A percentile compares a stretch with the other conserved stretches of the same genome.
These are phyloP conservation scores for Gastrodia elata DNA, from an alignment of 106 monocot species.

Conservation along the genomic window DNA sequence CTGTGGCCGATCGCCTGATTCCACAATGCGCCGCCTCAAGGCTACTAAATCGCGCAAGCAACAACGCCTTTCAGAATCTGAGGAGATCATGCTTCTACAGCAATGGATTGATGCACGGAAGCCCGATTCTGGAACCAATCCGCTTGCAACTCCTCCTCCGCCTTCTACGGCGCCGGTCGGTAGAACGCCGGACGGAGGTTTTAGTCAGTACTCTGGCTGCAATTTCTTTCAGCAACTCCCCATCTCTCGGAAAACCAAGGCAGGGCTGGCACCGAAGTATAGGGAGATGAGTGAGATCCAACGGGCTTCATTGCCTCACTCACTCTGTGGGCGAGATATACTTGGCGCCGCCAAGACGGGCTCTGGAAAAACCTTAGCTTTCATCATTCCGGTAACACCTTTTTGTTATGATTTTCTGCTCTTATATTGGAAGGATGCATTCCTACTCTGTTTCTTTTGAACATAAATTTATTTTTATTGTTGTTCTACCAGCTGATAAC, in stretches of 20 bases:
- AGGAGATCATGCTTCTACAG: slow-evolving; percentile 68
- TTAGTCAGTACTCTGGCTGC: slow-evolving; percentile 51
- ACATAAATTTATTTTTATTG: too few species aligned
- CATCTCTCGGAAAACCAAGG: slow-evolving; percentile 75
- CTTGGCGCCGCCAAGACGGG: slow-evolving; percentile 80
- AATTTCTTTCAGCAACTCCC: slow-evolving; percentile 68
- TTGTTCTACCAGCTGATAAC: background rate
- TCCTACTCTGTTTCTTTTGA: too few species aligned
- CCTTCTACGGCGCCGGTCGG: slow-evolving; percentile 34
- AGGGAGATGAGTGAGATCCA: slow-evolving; percentile 85
- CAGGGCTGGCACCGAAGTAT: slow-evolving; percentile 54
- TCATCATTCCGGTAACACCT: slow-evolving; percentile 63
- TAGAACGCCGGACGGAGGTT: slow-evolving; percentile 16
- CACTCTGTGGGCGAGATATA: slow-evolving; percentile 54
- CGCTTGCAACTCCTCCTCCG: slow-evolving; percentile 43
- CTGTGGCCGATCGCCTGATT: background rate
- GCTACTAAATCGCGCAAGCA: slow-evolving; percentile 32
- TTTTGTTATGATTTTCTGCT: background rate
- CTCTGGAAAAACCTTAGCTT: slow-evolving; percentile 66
- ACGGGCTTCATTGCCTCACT: slow-evolving; percentile 80
- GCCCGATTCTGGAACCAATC: slow-evolving; percentile 61
- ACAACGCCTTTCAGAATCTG: slow-evolving; percentile 36
- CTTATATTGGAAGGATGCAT: too few species aligned
- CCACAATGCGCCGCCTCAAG: slow-evolving; percentile 31
- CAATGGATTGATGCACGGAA: slow-evolving; percentile 68